Evolutionary conservation across 306 rosid species (phyloP), one percentile per base, ranked within the genome.

Genomic region (Vachellia pachyceras): DNA sequence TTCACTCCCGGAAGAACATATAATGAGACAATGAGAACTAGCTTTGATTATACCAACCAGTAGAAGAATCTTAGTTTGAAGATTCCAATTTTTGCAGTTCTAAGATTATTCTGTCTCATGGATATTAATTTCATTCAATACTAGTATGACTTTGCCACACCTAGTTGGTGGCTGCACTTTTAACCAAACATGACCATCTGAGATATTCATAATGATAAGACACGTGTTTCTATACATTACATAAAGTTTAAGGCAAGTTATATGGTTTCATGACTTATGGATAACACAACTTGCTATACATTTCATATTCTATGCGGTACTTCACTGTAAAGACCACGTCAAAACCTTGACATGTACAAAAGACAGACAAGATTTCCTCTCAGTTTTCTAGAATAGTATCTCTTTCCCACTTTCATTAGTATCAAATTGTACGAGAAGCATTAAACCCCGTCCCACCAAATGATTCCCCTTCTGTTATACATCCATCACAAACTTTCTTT

Each of bases 41-140:
- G 0, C 55, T 5, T 44, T 44, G 73, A 79, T 23, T 17, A 66
- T 36, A 37, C 49, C 69, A 57, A 45, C 37, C 20, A 66, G 49
- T 58, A 69, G 73, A 60, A 23, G 29, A 75, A 69, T 70, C 78
- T 50, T 33, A 70, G 47, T 20, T 45, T 23, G 63, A 55, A 72
- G 69, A 44, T 29, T 63, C 9, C 77, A 57, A 9, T 57, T 22
- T 75, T 41, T 50, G 52, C 81, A 69, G 7, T 58, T 45, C 72
- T 67, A 52, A 47, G 39, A 22, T 42, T 39, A 74, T 69, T 44
- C 69, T 14, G 63, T 68, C 15, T 55, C 68, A n/a, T 69, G 37
- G n/a, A n/a, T n/a, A n/a, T n/a, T n/a, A n/a, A n/a, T n/a, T n/a
- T n/a, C n/a, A 29, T 73, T 15, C n/a, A 23, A 72, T 58, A 44